Evolutionary conservation across 805 yeast genomes (phyloP).

Genomic region (Spathaspora hagerdaliae): DNA sequence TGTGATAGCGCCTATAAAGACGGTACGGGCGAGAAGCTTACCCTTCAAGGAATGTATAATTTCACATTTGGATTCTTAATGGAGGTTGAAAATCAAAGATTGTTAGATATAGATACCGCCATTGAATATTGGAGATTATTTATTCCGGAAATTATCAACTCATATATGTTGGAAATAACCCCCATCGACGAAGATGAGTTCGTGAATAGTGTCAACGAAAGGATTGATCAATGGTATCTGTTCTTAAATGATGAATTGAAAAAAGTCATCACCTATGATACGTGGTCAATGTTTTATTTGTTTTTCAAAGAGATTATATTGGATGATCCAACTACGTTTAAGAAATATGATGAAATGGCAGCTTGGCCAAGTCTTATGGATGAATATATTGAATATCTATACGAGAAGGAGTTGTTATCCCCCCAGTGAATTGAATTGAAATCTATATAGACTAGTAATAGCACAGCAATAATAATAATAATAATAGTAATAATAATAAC

Average conservation of each 20-base stretch:
- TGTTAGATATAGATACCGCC: conserved; percentile 58
- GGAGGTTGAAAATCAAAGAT: conserved; percentile 53
- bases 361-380: conserved; percentile 94
- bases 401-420: conserved; percentile 18
- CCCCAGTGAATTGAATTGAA: neutral
- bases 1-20: no score
- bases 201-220: conserved; percentile 14
- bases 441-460: no score
- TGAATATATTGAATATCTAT: conserved; percentile 64
- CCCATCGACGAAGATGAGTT: conserved; percentile 13
- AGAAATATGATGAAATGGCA: conserved; percentile 67
- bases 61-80: conserved; percentile 67
- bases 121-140: conserved; percentile 75
- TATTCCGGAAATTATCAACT: conserved; percentile 24
- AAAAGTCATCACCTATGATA: conserved; percentile 59
- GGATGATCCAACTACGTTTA: conserved; percentile 46
- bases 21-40: conserved; percentile 19
- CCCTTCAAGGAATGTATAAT: conserved; percentile 58
- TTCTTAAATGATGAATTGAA: conserved; percentile 43
- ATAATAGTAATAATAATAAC: neutral
- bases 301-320: conserved; percentile 50
- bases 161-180: conserved; percentile 5
- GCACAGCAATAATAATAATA: neutral
- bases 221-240: conserved; percentile 53
- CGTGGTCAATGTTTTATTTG: conserved; percentile 80